Percentiles rank a stretch among this genome's conserved stretches.
Conservation (phyloP, 768 basidiomycete genomes). For the Chiua virens region DNA sequence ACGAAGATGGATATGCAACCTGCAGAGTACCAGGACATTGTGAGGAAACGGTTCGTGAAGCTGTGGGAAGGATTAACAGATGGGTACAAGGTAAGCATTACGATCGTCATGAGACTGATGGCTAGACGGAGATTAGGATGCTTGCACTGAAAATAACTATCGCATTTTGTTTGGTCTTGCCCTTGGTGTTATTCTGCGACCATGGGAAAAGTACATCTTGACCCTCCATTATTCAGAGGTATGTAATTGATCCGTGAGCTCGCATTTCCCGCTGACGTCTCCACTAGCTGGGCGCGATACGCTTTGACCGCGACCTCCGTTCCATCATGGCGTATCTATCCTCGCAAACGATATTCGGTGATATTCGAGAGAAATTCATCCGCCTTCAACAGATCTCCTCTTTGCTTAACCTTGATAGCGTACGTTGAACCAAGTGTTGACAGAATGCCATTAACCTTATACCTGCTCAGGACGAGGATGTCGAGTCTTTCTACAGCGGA, state of each 20-base stretch:
- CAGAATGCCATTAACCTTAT: slow-evolving; percentile 4
- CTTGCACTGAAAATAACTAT: slow-evolving; percentile 87
- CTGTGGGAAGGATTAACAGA: slow-evolving; percentile 85
- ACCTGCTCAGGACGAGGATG: slow-evolving; percentile 77
- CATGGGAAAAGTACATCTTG: slow-evolving; percentile 90
- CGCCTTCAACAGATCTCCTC: slow-evolving; percentile 93
- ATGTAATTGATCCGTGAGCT: slow-evolving; percentile 13
- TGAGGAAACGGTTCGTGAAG: slow-evolving; percentile 88
- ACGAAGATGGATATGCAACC: slow-evolving; percentile 83
- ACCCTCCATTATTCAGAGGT: slow-evolving; percentile 88
- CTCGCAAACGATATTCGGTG: slow-evolving; percentile 86
- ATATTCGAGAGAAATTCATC: slow-evolving; percentile 88
- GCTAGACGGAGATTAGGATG: slow-evolving; percentile 50
- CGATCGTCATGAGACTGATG: background rate
- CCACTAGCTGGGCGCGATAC: slow-evolving; percentile 85
- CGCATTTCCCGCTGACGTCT: slow-evolving; percentile 1
- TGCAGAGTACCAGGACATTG: slow-evolving; percentile 82
- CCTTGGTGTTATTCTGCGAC: slow-evolving; percentile 85
- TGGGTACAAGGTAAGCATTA: slow-evolving; percentile 72
- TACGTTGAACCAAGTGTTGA: slow-evolving; percentile 25
- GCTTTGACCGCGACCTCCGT: slow-evolving; percentile 91
- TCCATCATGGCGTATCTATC: slow-evolving; percentile 81
- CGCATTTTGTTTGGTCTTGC: slow-evolving; percentile 82
- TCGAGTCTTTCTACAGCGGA: slow-evolving; percentile 91
- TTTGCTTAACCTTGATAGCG: slow-evolving; percentile 82